These are phyloP conservation scores for Hibiscus trionum DNA, from an alignment of 345 rosid species.

Conservation along the genomic window DNA sequence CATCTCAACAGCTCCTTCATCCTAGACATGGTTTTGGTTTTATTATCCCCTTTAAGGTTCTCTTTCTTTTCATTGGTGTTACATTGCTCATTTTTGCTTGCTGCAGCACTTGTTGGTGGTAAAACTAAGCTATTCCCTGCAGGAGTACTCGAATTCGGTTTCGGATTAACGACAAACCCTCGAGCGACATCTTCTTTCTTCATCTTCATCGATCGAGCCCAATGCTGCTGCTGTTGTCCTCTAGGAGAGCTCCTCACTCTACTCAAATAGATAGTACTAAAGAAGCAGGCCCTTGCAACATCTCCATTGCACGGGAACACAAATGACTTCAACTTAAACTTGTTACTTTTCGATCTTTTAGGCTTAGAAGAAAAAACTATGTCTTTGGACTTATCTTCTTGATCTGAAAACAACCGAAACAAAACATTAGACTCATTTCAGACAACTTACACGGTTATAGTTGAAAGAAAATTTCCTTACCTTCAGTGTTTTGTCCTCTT, in stretches of 20 bases:
- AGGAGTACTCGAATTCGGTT: constrained; percentile 21
- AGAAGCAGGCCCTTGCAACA: constrained; percentile 53
- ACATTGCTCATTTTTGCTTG: constrained; percentile 14
- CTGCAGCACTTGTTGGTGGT: no score
- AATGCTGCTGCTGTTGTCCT: constrained; percentile 20
- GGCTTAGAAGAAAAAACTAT: constrained; percentile 19
- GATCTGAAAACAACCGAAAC: constrained; percentile 20
- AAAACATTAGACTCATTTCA: not conserved
- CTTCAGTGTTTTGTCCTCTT: constrained; percentile 14
- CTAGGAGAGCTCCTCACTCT: constrained; percentile 19
- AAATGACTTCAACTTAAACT: constrained; percentile 17
- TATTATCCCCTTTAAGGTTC: constrained; percentile 39
- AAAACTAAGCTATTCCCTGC: no score
- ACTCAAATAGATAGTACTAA: constrained; percentile 39
- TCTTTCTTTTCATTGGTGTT: constrained; percentile 23
- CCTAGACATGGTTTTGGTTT: constrained; percentile 48
- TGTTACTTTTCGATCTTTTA: constrained; percentile 19
- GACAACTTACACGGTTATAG: not conserved
- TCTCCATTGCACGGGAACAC: constrained; percentile 46
- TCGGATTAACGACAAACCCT: constrained; percentile 20
- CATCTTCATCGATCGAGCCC: constrained; percentile 33
- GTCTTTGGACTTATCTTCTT: constrained; percentile 17
- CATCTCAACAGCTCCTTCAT: constrained; percentile 78
- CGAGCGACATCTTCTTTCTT: constrained; percentile 34
- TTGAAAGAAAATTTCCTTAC: constrained; percentile 15